Evolutionary conservation across 345 rosid genomes (phyloP).

Genomic region (Mallotus nudiflorus): DNA sequence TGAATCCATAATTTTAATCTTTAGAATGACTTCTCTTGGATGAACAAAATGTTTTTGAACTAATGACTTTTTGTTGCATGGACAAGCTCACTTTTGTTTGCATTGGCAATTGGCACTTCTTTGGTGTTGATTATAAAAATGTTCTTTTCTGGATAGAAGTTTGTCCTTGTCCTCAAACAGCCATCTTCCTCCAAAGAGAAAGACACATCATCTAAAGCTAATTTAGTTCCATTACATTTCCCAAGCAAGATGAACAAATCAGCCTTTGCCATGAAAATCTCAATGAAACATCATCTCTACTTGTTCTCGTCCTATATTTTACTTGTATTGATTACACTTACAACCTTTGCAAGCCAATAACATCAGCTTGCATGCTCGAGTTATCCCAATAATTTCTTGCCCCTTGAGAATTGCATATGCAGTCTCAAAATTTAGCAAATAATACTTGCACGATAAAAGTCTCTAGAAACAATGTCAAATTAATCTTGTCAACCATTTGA

Average conservation of each 20-base stretch:
- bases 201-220: no score
- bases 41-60: neutral
- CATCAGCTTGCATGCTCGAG: neutral
- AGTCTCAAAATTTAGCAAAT: neutral
- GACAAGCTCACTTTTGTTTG: neutral
- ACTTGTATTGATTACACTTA: neutral
- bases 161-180: no score
- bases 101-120: no score
- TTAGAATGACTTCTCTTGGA: neutral
- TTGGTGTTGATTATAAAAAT: no score
- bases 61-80: neutral
- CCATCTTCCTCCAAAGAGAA: no score
- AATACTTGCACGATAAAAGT: neutral
- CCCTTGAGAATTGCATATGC: neutral
- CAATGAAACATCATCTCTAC: no score
- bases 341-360: neutral
- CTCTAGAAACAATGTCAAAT: neutral
- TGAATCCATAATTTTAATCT: neutral
- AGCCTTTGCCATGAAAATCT: no score
- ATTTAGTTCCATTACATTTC: no score
- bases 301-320: neutral
- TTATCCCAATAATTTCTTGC: neutral
- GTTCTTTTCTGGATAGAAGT: no score
- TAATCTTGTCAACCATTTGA: neutral
- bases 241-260: no score